Base-by-base conservation (phyloP, 495 filamentous ascomycete species). In the Hamigera avellanea region DNA sequence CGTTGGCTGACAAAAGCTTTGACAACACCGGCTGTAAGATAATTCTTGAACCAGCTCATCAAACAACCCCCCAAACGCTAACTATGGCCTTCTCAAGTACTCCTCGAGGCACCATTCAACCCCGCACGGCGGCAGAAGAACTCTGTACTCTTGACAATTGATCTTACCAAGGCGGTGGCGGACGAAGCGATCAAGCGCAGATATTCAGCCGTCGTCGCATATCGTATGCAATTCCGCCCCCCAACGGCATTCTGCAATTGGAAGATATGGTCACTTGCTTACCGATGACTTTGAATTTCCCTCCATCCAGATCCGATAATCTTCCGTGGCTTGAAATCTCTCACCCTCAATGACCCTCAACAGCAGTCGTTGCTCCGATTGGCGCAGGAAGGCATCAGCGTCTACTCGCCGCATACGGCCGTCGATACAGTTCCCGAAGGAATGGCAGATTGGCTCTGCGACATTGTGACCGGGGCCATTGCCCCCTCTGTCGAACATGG, bases 371-470 rank as follows among this genome's bases (percentile, higher is more conserved):
- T 96, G 32, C 68, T 98, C 6, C 74, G 80, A 32, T 70, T 98
- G 2, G 81, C 79, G n/a, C 79, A 82, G 27, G 76, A 83, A 61
- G 88, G 93, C 13, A 88, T 95, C 45, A 88, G 85, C 47, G 86
- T 96, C 40, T 98, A 98, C 64, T 86, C 79, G 35, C 91, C 91
- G 0, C 91, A 98, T 52, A 96, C 89, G 0, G 88, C 91, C 2
- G 75, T 95, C 35, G 91, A 98, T 61, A 86, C 87, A 17, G 83
- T 83, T 0, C 76, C 79, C 5, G 82, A 79, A 12, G 91, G 91
- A 15, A 71, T 96, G 41, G 88, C 83, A 40, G 86, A 95, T 62
- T 98, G 91, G 91, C 80, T 98, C 14, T 87, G 83, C 33, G 82
- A 94, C 57, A 83, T 93, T 17, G 72, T 86, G 33, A 81, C 85